These are phyloP conservation scores for Scutellaria baicalensis DNA, from an alignment of 257 asterid species.

Conservation along the genomic window DNA sequence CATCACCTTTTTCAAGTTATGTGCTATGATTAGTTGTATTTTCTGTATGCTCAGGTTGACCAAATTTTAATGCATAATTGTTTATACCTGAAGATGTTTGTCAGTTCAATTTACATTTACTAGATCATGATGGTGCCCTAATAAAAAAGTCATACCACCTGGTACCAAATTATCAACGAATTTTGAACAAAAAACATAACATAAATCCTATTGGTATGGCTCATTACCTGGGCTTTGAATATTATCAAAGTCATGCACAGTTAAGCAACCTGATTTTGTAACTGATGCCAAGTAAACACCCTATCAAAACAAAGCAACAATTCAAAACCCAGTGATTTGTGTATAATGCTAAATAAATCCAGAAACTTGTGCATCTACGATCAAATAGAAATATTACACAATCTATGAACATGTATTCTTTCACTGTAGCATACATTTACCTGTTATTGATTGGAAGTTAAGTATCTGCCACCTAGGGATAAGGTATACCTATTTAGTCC, in stretches of 20 bases:
- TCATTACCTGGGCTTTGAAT: slow-evolving; percentile 56
- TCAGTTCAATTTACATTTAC: background rate
- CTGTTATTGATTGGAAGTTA: background rate
- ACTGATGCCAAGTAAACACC: slow-evolving; percentile 90
- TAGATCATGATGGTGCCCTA: background rate
- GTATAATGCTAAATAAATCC: background rate
- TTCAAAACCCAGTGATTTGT: slow-evolving; percentile 1
- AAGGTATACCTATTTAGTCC: background rate
- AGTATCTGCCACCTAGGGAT: background rate
- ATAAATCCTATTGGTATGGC: background rate
- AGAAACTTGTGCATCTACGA: background rate
- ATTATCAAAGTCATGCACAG: slow-evolving; percentile 81
- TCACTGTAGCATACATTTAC: background rate
- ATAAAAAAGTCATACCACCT: background rate
- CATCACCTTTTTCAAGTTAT: background rate
- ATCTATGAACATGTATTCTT: background rate
- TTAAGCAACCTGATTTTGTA: slow-evolving; percentile 82
- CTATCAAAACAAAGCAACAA: slow-evolving; percentile 31
- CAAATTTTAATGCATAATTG: background rate
- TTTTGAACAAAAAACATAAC: background rate
- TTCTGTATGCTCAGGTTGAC: background rate
- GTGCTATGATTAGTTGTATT: background rate
- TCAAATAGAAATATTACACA: background rate
- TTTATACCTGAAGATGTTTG: background rate
- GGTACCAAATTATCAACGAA: background rate